A percentile compares a stretch with the other conserved stretches of the same genome.
phyloP scores from a whole-genome alignment of 257 asterid genomes.

The Anisodus tanguticus region DNA sequence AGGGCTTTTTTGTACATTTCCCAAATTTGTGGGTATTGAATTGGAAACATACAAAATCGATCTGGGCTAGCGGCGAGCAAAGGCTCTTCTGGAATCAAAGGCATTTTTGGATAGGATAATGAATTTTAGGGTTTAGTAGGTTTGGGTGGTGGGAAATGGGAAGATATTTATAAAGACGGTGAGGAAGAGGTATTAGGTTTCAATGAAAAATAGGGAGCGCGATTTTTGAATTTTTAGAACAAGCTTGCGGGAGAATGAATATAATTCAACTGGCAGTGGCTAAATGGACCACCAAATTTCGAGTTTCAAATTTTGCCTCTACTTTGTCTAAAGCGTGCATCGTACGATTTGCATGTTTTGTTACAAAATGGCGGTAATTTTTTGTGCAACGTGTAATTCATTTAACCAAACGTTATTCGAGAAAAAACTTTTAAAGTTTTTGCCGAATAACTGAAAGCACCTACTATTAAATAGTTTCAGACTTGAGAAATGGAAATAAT shows the following conservation, averaged over 20 bases:
- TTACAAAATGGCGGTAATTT: neutral
- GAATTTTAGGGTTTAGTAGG: neutral
- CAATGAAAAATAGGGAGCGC: slow-evolving; percentile 35
- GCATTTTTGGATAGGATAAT: slow-evolving; percentile 45
- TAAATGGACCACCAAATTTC: slow-evolving; percentile 3
- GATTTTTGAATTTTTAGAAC: slow-evolving; percentile 44
- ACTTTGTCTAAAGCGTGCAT: neutral
- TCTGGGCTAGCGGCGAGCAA: slow-evolving; percentile 76
- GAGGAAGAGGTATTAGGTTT: neutral
- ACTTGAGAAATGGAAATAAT: neutral
- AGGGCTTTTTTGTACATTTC: slow-evolving; percentile 97
- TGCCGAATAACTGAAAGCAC: neutral
- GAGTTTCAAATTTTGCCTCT: slow-evolving; percentile 29
- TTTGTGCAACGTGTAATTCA: neutral
- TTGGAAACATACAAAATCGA: slow-evolving; percentile 96
- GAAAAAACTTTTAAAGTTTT: neutral
- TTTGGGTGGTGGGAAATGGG: neutral
- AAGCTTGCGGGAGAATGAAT: slow-evolving; percentile 70
- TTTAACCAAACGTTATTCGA: neutral
- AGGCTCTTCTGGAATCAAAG: slow-evolving; percentile 84
- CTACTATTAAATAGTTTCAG: neutral
- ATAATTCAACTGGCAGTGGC: neutral
- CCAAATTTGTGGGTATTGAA: slow-evolving; percentile 93
- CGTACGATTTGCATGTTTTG: neutral
- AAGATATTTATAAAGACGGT: neutral